phyloP scores from a whole-genome alignment of 2,329 filamentous ascomycete species.

The Trichoderma semiorbis region DNA sequence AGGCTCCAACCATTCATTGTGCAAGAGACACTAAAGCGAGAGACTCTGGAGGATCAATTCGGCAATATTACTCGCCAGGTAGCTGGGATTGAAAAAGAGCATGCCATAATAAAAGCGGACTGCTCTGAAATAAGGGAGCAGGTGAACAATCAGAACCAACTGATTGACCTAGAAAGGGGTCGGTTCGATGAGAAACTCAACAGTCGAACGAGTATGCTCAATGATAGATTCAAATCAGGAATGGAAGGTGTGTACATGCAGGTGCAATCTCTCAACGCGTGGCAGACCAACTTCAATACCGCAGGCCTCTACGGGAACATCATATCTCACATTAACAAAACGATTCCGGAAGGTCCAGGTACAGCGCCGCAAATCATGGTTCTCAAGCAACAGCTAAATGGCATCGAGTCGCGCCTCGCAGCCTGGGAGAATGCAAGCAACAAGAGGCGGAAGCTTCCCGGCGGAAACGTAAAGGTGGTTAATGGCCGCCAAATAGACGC shows the following conservation, averaged over 20 bases:
- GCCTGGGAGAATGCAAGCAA: neutral
- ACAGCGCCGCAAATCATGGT: slow-evolving; percentile 21
- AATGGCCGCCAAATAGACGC: neutral
- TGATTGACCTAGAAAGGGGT: slow-evolving; percentile 29
- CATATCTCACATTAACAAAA: slow-evolving; percentile 34
- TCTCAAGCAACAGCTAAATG: slow-evolving; percentile 11
- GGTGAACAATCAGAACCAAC: slow-evolving; percentile 25
- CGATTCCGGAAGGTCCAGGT: slow-evolving; percentile 22
- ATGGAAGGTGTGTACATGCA: neutral
- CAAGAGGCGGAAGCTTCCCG: slow-evolving; percentile 16
- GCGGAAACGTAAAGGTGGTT: neutral
- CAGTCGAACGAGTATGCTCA: neutral
- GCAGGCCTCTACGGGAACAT: slow-evolving; percentile 41
- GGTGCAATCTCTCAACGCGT: slow-evolving; percentile 40
- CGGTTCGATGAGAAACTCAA: slow-evolving; percentile 23
- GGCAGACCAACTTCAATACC: slow-evolving; percentile 49
- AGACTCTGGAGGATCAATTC: slow-evolving; percentile 17
- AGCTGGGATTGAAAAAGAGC: neutral
- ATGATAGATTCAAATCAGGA: neutral
- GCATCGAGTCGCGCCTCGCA: neutral
- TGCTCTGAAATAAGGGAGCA: neutral
- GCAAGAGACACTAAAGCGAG: slow-evolving; percentile 20
- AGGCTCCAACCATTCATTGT: slow-evolving; percentile 24
- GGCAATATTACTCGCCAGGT: slow-evolving; percentile 8
- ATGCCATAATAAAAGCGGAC: slow-evolving; percentile 1